These are phyloP conservation scores for Sphagnum contortum DNA, from an alignment of 225 moss, liverwort and hornwort species.

Conservation along the genomic window DNA sequence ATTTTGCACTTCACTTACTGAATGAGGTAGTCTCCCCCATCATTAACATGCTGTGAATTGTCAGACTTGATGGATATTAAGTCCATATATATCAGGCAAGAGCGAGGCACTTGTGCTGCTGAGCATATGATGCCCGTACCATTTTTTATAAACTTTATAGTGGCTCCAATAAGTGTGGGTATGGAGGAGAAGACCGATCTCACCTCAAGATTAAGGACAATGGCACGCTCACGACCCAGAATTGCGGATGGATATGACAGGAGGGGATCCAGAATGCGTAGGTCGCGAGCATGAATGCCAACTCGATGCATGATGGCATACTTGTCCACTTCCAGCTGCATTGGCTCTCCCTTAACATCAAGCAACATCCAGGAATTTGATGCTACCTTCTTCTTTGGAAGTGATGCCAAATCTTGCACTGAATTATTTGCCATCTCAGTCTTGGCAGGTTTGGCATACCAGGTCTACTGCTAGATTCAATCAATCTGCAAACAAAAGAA, in stretches of 20 bases:
- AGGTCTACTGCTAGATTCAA: slow-evolving; percentile 32
- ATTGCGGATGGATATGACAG: slow-evolving; percentile 96
- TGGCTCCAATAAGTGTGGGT: too few relatives aligned
- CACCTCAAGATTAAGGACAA: slow-evolving; percentile 98
- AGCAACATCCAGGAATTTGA: slow-evolving; percentile 89
- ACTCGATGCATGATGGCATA: slow-evolving; percentile 97
- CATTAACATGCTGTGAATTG: too few relatives aligned
- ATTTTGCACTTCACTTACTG: too few relatives aligned
- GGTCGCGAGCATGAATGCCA: slow-evolving; percentile 95
- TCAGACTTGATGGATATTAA: too few relatives aligned
- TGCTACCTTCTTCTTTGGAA: slow-evolving; percentile 80
- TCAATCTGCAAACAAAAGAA: slow-evolving; percentile 17
- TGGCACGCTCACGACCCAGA: slow-evolving; percentile 94
- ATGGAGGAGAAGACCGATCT: neutral
- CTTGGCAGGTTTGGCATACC: slow-evolving; percentile 21
- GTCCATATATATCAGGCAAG: too few relatives aligned
- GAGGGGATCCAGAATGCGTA: slow-evolving; percentile 95
- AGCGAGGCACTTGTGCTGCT: too few relatives aligned
- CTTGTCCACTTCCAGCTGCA: slow-evolving; percentile 90
- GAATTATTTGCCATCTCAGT: slow-evolving; percentile 28
- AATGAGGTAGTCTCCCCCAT: too few relatives aligned
- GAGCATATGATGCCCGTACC: too few relatives aligned
- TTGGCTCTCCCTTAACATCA: slow-evolving; percentile 67
- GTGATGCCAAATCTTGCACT: slow-evolving; percentile 20
- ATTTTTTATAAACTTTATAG: too few relatives aligned